Conservation (phyloP, 805 yeast species). For the Ogataea minuta region DNA sequence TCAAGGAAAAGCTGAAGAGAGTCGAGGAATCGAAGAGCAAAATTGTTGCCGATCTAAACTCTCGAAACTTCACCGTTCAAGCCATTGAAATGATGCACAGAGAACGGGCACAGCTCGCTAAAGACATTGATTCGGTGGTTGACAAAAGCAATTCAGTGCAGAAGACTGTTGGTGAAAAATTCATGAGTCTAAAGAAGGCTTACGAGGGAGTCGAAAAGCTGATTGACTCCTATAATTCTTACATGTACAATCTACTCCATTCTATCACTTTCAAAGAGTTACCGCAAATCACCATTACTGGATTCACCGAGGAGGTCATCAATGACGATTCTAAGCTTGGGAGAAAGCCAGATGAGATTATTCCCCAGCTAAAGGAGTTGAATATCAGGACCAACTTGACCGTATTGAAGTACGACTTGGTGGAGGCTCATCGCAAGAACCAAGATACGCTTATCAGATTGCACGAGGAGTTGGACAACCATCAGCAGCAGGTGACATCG, state of each 20-base stretch:
- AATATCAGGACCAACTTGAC: slow-evolving; percentile 37
- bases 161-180: slow-evolving; percentile 47
- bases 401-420: slow-evolving; percentile 46
- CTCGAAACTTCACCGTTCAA: slow-evolving; percentile 57
- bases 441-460: slow-evolving; percentile 58
- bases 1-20: slow-evolving; percentile 37
- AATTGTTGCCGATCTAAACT: slow-evolving; percentile 45
- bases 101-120: slow-evolving; percentile 59
- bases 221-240: slow-evolving; percentile 55
- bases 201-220: slow-evolving; percentile 51
- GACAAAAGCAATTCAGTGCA: slow-evolving; percentile 44
- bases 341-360: slow-evolving; percentile 42
- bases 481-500: slow-evolving; percentile 54
- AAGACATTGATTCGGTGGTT: slow-evolving; percentile 46
- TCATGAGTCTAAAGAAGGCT: slow-evolving; percentile 46
- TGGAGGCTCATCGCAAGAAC: slow-evolving; percentile 43
- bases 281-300: slow-evolving; percentile 24
- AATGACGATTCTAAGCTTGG: slow-evolving; percentile 45
- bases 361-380: slow-evolving; percentile 35
- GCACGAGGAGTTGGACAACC: slow-evolving; percentile 57
- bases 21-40: slow-evolving; percentile 38
- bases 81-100: slow-evolving; percentile 62
- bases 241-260: slow-evolving; percentile 47
- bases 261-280: slow-evolving; percentile 23
- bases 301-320: slow-evolving; percentile 26